Conservation (phyloP, 345 rosid species). For the Euphorbia lathyris region DNA sequence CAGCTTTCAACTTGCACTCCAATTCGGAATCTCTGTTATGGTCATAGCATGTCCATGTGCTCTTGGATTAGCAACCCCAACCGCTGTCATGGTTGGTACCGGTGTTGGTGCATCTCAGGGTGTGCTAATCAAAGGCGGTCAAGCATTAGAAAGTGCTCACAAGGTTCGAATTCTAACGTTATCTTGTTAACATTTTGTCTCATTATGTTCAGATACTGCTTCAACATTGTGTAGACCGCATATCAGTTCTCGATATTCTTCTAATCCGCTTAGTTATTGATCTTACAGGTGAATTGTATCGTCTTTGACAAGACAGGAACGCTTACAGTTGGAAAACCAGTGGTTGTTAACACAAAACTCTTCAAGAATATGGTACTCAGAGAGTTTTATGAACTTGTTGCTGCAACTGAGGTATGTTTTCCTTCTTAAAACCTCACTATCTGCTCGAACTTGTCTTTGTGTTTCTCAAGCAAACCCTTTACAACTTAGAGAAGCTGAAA, state of each 20-base stretch:
- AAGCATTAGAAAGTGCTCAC: constrained; percentile 83
- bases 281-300: constrained; percentile 69
- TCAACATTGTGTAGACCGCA: not conserved
- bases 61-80: constrained; percentile 94
- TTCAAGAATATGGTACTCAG: constrained; percentile 61
- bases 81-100: constrained; percentile 99
- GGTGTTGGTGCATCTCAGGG: constrained; percentile 99
- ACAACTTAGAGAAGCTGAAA: not conserved
- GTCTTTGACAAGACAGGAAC: constrained; percentile 99
- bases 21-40: constrained; percentile 98
- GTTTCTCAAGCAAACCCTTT: not conserved
- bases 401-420: constrained; percentile 73
- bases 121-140: constrained; percentile 90
- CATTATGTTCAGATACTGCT: not conserved
- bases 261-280: not conserved
- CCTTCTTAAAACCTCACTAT: constrained; percentile 3
- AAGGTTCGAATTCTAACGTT: constrained; percentile 41
- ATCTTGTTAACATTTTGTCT: not conserved
- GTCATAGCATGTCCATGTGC: constrained; percentile 99
- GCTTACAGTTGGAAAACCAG: constrained; percentile 88
- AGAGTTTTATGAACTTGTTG: constrained; percentile 74
- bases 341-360: constrained; percentile 71
- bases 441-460: not conserved
- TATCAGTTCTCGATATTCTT: not conserved
- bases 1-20: constrained; percentile 86